phyloP scores from a whole-genome alignment of 352 stramenopile genomes.

The Phytopythium montanum region DNA sequence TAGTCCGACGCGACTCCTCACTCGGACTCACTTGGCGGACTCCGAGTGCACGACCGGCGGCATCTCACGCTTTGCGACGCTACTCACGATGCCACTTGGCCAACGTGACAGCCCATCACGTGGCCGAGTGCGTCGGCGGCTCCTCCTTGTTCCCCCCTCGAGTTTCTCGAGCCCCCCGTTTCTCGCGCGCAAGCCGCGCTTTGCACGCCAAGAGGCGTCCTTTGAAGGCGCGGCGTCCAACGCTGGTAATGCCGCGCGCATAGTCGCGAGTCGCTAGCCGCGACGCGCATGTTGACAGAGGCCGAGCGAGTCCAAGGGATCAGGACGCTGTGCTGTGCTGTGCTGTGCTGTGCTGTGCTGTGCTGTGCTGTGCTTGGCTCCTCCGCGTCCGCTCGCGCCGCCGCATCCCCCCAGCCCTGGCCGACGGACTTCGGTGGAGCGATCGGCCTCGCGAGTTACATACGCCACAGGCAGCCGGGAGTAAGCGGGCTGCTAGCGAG shows the following conservation, averaged over 20 bases:
- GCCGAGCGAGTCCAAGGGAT: constrained; percentile 1
- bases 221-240: constrained; percentile 2
- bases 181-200: not conserved
- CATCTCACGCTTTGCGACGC: not conserved
- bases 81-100: constrained; percentile 1
- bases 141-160: constrained; percentile 3
- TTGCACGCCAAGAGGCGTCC: constrained; percentile 6
- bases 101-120: constrained; percentile 1
- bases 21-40: too few species aligned
- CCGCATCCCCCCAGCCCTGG: not conserved
- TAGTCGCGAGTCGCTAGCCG: not conserved
- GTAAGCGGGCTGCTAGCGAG: not conserved
- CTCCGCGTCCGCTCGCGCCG: constrained; percentile 1
- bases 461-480: not conserved
- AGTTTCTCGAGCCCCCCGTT: too few species aligned
- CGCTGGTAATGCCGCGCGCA: constrained; percentile 7
- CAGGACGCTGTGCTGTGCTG: too few species aligned
- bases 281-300: not conserved
- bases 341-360: too few species aligned
- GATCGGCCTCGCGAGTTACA: constrained; percentile 3
- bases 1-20: too few species aligned
- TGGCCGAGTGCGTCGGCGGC: not conserved
- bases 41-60: not conserved
- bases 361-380: not conserved
- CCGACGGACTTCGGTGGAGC: constrained; percentile 6